Percentiles rank a stretch among this genome's conserved stretches.
phyloP scores from a whole-genome alignment of 2,329 filamentous ascomycete genomes.

The Colletotrichum liaoningense region DNA sequence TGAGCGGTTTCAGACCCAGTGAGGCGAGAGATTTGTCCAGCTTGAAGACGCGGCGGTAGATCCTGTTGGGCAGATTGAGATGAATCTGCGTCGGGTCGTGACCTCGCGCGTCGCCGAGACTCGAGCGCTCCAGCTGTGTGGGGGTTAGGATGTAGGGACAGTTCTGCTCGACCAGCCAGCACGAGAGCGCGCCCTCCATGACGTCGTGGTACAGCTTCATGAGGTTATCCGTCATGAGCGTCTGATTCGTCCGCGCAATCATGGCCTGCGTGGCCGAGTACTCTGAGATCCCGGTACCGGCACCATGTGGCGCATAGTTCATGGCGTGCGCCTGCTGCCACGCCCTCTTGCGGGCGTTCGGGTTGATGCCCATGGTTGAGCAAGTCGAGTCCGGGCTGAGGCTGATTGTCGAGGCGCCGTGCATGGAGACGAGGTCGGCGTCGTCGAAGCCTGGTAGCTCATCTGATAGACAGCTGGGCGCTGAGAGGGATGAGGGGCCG shows the following conservation, averaged over 20 bases:
- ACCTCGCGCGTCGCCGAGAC: constrained; percentile 47
- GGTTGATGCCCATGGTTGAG: neutral
- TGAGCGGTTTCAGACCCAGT: constrained; percentile 53
- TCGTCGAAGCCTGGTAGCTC: neutral
- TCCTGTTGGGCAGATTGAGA: constrained; percentile 50
- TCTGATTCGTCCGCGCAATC: constrained; percentile 43
- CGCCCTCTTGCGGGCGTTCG: neutral
- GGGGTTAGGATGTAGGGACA: constrained; percentile 54
- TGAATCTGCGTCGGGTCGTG: too few relatives aligned
- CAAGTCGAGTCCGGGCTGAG: neutral
- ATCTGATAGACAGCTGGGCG: neutral
- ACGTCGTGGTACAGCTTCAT: constrained; percentile 65
- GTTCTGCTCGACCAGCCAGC: constrained; percentile 65
- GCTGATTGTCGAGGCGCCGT: neutral
- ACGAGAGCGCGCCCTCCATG: constrained; percentile 63
- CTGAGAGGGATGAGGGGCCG: neutral
- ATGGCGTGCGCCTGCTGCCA: neutral
- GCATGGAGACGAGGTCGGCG: neutral
- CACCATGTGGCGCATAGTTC: neutral
- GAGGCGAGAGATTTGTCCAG: constrained; percentile 57
- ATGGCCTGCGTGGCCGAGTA: constrained; percentile 38
- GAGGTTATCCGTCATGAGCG: constrained; percentile 55
- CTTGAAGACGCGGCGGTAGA: constrained; percentile 60
- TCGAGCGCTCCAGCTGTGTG: neutral
- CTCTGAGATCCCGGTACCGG: constrained; percentile 17